Base-by-base conservation (phyloP, 2,329 filamentous ascomycete species). In the Tolypocladium album region DNA sequence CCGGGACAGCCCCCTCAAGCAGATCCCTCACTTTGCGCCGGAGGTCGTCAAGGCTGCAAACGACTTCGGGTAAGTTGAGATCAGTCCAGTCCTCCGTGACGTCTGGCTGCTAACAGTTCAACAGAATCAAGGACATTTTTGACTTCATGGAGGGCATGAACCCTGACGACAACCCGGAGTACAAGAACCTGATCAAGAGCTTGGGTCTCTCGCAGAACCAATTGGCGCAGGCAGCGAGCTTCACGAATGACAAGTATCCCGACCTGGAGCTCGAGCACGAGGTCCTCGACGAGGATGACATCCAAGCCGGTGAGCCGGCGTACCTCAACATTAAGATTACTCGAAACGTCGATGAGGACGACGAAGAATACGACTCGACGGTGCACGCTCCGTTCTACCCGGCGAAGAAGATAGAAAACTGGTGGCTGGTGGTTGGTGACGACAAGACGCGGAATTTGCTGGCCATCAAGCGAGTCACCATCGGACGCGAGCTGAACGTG, bases 91-190 rank as follows among this genome's bases (percentile, higher is more conserved):
- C 5, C 20, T 17, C 38, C 13, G 7, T 13, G 17, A 39, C 39
- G 47, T 43, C 17, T 34, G 9, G 38, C 60, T 64, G 60, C 75
- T 79, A 72, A 76, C 66, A 56, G 42, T 45, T 56, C 55, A 63
- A 62, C 68, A 90, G 86, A 64, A 88, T 99, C 78, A 92, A 91
- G 68, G 93, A 97, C 68, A 88, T 99, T 65, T 93, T 96, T 68
- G 92, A 96, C 71, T 97, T 99, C 77, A 97, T 97, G 89, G 93
- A 97, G 67, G 89, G 91, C 64, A 99, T 99, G 93, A 94, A 96
- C 71, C 92, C 93, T 2, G 88, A 91, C 1, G 93, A 96, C 74
- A 96, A 97, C 72, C 78, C 88, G 47, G 82, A 96, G 64, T 93
- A 96, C 72, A 82, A 82, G 55, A 81, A 83, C 39, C 81, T 99